phyloP scores from a whole-genome alignment of 345 rosid species.

The Psidium friedrichsthalianum region DNA sequence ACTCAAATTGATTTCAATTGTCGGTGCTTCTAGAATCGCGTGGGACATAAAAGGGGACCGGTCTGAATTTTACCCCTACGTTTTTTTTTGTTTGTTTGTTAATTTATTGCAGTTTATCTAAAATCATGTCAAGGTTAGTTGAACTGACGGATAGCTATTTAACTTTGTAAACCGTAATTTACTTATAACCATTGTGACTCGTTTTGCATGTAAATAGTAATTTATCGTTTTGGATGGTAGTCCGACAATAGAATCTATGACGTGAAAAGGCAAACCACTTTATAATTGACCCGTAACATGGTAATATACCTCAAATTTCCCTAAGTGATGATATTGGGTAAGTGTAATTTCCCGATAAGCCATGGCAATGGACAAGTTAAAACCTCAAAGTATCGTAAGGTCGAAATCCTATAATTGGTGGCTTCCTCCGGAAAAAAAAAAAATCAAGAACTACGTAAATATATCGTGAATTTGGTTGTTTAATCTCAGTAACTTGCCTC shows the following conservation, averaged over 20 bases:
- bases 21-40: background rate
- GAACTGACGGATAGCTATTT: accelerated
- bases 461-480: background rate
- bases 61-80: background rate
- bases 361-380: background rate
- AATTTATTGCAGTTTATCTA: too few species aligned
- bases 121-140: background rate
- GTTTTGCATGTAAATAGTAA: background rate
- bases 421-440: background rate
- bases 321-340: background rate
- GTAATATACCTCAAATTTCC: background rate
- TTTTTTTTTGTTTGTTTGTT: too few species aligned
- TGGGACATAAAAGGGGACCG: background rate
- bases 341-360: background rate
- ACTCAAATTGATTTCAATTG: background rate
- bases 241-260: too few species aligned
- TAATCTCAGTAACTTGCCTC: background rate
- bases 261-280: background rate
- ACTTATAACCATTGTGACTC: background rate
- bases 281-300: background rate
- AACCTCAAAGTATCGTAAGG: background rate
- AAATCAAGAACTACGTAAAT: background rate
- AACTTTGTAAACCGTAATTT: background rate
- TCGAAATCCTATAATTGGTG: background rate
- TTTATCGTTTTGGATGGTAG: background rate